Percentiles rank a stretch among this genome's conserved stretches.
phyloP scores from a whole-genome alignment of 306 rosid genomes.

The Cajanus cajan region DNA sequence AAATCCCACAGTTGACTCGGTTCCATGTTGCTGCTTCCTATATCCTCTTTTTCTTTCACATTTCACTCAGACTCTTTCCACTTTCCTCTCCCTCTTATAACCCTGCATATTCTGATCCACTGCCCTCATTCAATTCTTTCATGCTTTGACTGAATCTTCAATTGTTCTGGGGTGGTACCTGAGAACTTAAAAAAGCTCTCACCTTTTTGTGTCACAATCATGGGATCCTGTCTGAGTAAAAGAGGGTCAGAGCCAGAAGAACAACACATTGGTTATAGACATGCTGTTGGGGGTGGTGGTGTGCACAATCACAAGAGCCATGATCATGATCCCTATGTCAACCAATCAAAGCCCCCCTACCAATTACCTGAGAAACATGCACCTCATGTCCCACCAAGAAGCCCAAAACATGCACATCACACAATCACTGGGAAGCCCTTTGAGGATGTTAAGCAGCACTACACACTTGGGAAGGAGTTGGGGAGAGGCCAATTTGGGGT shows the following conservation, averaged over 20 bases:
- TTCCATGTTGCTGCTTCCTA: background rate
- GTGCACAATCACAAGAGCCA: slow-evolving; percentile 36
- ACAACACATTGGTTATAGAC: slow-evolving; percentile 40
- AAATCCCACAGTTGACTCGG: slow-evolving; percentile 43
- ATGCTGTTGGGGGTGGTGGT: slow-evolving; percentile 35
- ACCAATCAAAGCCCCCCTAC: slow-evolving; percentile 43
- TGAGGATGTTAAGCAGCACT: slow-evolving; percentile 66
- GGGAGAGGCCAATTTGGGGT: slow-evolving; percentile 97
- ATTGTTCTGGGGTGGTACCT: background rate
- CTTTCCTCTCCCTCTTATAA: background rate
- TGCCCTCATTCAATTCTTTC: slow-evolving; percentile 9
- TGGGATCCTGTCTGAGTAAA: slow-evolving; percentile 73
- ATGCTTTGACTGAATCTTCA: background rate
- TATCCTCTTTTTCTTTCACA: background rate
- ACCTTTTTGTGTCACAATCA: slow-evolving; percentile 22
- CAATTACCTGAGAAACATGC: slow-evolving; percentile 40
- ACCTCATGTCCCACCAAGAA: slow-evolving; percentile 29
- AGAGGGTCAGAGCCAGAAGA: slow-evolving; percentile 34
- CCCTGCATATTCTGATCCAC: slow-evolving; percentile 2
- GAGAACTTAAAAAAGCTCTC: background rate
- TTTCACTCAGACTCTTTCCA: slow-evolving; percentile 29
- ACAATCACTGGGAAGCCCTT: slow-evolving; percentile 61
- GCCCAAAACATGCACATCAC: slow-evolving; percentile 45
- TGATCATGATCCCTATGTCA: slow-evolving; percentile 46
- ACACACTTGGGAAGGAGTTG: slow-evolving; percentile 69